Base-by-base conservation (phyloP, 2,329 filamentous ascomycete species). In the Xylariaceae sp. region DNA sequence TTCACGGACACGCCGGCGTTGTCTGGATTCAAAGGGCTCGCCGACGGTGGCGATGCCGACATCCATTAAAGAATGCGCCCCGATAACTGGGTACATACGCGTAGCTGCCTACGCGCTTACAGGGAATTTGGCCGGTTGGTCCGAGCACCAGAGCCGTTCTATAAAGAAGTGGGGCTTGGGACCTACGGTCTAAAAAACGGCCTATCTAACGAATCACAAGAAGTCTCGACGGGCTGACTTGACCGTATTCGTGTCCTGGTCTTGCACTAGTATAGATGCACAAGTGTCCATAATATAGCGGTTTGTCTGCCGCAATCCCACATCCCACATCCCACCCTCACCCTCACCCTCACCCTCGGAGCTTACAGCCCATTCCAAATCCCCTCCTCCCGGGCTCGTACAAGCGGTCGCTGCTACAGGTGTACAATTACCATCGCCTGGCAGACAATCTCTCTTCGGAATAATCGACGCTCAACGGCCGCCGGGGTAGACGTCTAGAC, bases 161-260 rank as follows among this genome's bases (percentile, higher is more conserved):
- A 7, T 37, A 37, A 37, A 7, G 35, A 37, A 37, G 8, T 37
- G 35, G 35, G 8, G 3, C 35, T 37, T 37, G 35, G 32, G 27
- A 35, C 12, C 9, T 11, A 31, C 29, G 11, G 40, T 55, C 49
- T 48, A 41, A 44, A 48, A 31, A 55, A 45, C 44, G 46, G 29
- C 9, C 19, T 29, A 41, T 44, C 9, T 26, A 44, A 39, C 30
- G 45, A 47, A 47, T 47, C 53, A 52, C 48, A 29, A 39, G 39
- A 40, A 31, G 30, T 27, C 44, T 29, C 44, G 29, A 26, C 53
- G 26, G 37, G 34, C 30, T 40, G 32, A 50, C 42, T 26, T 8
- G n/a, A 2, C 11, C 19, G 26, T 31, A n/a, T 32, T 30, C 31
- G 45, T 47, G 43, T 34, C 26, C 12, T 19, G 9, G 40, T 37